Evolutionary conservation across 805 yeast genomes (phyloP).

Genomic region (Myxozyma neglecta): DNA sequence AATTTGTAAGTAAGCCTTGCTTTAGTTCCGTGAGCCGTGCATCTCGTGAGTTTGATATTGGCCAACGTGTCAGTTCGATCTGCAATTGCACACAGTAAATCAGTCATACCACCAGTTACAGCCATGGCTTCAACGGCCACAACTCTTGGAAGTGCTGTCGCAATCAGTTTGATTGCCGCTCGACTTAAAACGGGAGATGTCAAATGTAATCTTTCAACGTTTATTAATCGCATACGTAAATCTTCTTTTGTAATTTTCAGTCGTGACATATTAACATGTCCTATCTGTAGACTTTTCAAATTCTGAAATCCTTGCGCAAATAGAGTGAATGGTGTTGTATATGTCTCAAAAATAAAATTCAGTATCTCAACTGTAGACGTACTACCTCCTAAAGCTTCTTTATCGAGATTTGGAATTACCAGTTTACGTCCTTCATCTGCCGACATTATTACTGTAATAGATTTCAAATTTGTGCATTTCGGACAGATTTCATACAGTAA

Average conservation of each 20-base stretch:
- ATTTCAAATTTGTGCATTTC: slow-evolving; percentile 9
- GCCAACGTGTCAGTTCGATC: slow-evolving; percentile 10
- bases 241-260: slow-evolving; percentile 1
- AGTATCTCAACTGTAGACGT: slow-evolving; percentile 3
- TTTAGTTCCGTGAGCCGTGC: neutral
- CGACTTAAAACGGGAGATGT: slow-evolving; percentile 3
- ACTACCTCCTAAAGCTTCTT: neutral
- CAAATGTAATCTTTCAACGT: slow-evolving; percentile 13
- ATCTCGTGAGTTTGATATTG: slow-evolving; percentile 10
- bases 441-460: slow-evolving; percentile 9
- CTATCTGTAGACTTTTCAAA: slow-evolving; percentile 5
- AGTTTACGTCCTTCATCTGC: slow-evolving; percentile 9
- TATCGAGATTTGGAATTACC: slow-evolving; percentile 6
- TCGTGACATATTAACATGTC: slow-evolving; percentile 19
- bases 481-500: neutral
- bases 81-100: slow-evolving; percentile 11
- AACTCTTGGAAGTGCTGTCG: slow-evolving; percentile 17
- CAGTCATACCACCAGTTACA: slow-evolving; percentile 18
- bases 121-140: slow-evolving; percentile 6
- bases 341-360: slow-evolving; percentile 12
- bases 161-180: slow-evolving; percentile 13
- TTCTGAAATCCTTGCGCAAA: slow-evolving; percentile 23
- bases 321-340: slow-evolving; percentile 17
- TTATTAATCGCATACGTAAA: slow-evolving; percentile 3
- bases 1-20: slow-evolving; percentile 3